These are phyloP conservation scores for Bipolaris bicolor DNA, from an alignment of 2,329 filamentous ascomycete species.

Conservation along the genomic window DNA sequence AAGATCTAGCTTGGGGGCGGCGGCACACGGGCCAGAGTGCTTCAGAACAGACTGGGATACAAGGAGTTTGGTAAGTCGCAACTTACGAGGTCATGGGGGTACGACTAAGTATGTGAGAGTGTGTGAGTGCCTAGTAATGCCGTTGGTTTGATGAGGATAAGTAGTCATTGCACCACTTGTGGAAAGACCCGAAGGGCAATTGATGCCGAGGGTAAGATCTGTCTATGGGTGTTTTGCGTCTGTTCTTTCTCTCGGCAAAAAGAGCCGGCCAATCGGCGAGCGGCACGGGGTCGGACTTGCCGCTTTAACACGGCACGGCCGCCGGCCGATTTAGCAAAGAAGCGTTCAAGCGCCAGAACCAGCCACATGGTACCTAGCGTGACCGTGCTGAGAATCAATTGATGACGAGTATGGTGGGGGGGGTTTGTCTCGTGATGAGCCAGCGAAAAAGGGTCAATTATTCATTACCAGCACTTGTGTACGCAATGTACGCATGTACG, in stretches of 20 bases:
- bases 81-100: neutral
- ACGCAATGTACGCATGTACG: neutral
- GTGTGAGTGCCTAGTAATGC: neutral
- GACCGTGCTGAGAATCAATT: neutral
- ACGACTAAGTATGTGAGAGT: neutral
- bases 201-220: neutral
- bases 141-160: neutral
- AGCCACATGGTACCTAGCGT: neutral
- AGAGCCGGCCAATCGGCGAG: neutral
- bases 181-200: neutral
- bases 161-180: neutral
- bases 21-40: conserved; percentile 1
- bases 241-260: neutral
- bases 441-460: neutral
- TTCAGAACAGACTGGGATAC: neutral
- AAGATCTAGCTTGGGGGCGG: neutral
- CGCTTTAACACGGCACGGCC: neutral
- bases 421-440: neutral
- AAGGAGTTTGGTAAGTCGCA: neutral
- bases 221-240: neutral
- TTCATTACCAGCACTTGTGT: neutral
- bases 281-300: neutral
- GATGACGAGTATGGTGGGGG: conserved; percentile 1
- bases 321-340: neutral
- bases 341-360: neutral